Conservation (phyloP, 305 asterid genomes). For the Rubia balearica region DNA sequence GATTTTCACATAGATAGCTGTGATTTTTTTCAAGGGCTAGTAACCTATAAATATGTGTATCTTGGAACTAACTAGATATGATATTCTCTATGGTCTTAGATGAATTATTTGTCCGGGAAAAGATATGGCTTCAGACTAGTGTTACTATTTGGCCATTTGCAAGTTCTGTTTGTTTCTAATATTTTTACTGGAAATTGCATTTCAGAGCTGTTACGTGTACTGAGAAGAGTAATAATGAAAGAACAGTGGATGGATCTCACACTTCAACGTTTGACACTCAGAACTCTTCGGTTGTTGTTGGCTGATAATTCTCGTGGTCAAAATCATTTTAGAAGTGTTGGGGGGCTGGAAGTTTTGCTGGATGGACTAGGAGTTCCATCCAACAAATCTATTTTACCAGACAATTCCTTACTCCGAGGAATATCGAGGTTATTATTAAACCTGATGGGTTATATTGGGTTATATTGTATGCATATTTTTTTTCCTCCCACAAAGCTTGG, state of each 20-base stretch:
- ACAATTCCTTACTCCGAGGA: slow-evolving; percentile 37
- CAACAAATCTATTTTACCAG: slow-evolving; percentile 41
- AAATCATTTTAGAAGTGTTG: slow-evolving; percentile 98
- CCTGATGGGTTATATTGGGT: no score
- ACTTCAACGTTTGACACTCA: slow-evolving; percentile 72
- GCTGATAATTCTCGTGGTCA: slow-evolving; percentile 91
- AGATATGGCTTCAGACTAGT: background rate
- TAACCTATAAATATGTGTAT: background rate
- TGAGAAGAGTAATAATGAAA: slow-evolving; percentile 91
- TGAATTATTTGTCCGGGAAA: background rate
- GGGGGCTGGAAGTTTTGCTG: slow-evolving; percentile 94
- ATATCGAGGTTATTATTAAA: slow-evolving; percentile 41
- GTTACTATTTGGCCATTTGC: background rate
- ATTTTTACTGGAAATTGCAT: slow-evolving; percentile 13
- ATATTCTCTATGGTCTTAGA: background rate
- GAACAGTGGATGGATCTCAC: slow-evolving; percentile 74
- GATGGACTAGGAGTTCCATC: slow-evolving; percentile 89
- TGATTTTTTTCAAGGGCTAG: background rate
- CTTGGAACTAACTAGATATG: background rate
- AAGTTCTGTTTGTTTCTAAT: slow-evolving; percentile 17
- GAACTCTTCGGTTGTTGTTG: slow-evolving; percentile 81
- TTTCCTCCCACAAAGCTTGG: background rate
- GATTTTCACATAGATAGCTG: background rate
- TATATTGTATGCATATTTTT: background rate
- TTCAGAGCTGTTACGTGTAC: slow-evolving; percentile 81